These are phyloP conservation scores for Gamarada debralockiae DNA, from an alignment of 495 filamentous ascomycete genomes.

Conservation along the genomic window DNA sequence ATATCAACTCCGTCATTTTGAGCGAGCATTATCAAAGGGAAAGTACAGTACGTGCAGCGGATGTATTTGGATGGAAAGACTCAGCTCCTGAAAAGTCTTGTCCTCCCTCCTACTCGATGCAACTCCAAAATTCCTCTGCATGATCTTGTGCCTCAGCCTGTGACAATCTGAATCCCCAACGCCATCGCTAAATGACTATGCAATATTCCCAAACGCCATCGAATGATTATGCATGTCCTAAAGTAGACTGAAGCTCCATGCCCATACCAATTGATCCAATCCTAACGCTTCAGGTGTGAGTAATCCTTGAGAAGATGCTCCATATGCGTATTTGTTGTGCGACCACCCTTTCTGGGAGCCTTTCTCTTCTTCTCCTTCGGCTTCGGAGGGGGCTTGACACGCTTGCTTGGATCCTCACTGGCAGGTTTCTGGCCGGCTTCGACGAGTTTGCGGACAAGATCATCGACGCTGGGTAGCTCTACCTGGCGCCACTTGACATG, in stretches of 20 bases:
- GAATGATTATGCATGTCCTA: too few species aligned
- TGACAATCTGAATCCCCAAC: not conserved
- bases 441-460: constrained; percentile 69
- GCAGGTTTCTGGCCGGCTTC: constrained; percentile 74
- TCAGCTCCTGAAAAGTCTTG: too few species aligned
- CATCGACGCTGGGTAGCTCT: constrained; percentile 68
- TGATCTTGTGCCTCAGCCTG: not conserved
- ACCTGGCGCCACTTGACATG: constrained; percentile 76
- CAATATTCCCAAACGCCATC: not conserved
- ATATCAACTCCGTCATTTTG: too few species aligned
- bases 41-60: too few species aligned
- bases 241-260: not conserved
- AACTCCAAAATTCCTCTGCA: too few species aligned
- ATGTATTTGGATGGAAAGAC: too few species aligned
- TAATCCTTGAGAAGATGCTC: constrained; percentile 81
- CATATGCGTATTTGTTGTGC: constrained; percentile 94
- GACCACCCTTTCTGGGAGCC: constrained; percentile 60
- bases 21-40: too few species aligned
- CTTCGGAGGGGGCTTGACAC: constrained; percentile 55
- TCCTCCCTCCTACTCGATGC: too few species aligned
- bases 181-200: constrained; percentile 9
- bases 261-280: not conserved
- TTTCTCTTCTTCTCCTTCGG: constrained; percentile 69
- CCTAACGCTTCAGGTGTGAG: constrained; percentile 5
- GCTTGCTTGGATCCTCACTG: constrained; percentile 64